Conservation (phyloP, 2,329 filamentous ascomycete species). For the Hypomyces rosellus region DNA sequence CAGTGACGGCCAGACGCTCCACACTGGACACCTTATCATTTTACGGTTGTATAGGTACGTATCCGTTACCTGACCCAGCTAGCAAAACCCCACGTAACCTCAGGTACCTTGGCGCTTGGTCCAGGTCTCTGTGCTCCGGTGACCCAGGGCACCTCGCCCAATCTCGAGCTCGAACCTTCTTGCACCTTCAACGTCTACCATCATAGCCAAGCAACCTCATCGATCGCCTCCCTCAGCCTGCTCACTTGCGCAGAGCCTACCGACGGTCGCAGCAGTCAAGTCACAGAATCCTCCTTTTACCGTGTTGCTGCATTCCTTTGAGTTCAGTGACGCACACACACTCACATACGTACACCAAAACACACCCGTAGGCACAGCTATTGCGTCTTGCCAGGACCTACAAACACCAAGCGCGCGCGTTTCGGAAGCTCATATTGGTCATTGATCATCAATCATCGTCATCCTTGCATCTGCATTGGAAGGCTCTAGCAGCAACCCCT, state of each 20-base stretch:
- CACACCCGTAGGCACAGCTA: no score
- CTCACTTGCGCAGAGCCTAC: slow-evolving; percentile 3
- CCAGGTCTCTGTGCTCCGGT: slow-evolving; percentile 10
- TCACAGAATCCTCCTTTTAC: background rate
- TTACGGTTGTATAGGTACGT: background rate
- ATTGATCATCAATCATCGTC: slow-evolving; percentile 8
- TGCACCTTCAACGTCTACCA: slow-evolving; percentile 21
- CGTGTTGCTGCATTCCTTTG: background rate
- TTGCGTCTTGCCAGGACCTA: no score
- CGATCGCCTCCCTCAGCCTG: slow-evolving; percentile 3
- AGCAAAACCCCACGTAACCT: background rate
- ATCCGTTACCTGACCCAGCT: slow-evolving; percentile 18
- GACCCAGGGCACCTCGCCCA: slow-evolving; percentile 16
- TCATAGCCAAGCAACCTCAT: slow-evolving; percentile 12
- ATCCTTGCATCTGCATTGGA: background rate
- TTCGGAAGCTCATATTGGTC: background rate
- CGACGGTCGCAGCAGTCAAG: slow-evolving; percentile 7
- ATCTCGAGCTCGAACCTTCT: slow-evolving; percentile 28
- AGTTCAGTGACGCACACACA: no score
- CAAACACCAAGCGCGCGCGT: background rate
- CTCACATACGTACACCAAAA: no score
- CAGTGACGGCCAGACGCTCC: slow-evolving; percentile 2
- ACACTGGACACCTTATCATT: no score
- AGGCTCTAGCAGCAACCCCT: background rate
- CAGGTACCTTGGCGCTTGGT: slow-evolving; percentile 17